Conservation (phyloP, 2,329 filamentous ascomycete species). For the Colletotrichum karsti region DNA sequence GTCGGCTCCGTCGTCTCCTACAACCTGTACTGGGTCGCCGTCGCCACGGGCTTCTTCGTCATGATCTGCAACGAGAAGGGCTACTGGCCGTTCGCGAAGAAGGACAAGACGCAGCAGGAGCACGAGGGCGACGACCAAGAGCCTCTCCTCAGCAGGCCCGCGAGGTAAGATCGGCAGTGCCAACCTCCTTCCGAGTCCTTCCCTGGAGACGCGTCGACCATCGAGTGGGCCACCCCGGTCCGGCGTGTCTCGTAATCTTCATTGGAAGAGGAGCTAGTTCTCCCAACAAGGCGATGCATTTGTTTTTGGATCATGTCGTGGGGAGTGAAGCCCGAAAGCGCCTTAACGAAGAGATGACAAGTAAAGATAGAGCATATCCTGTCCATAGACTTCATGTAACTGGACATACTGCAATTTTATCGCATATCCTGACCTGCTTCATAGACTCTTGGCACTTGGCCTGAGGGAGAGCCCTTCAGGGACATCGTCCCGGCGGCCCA, state of each 20-base stretch:
- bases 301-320: not conserved
- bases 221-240: not conserved
- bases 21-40: conserved; percentile 31
- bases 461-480: conserved; percentile 1
- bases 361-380: not conserved
- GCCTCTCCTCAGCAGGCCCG: conserved; percentile 30
- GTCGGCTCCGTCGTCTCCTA: conserved; percentile 31
- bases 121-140: conserved; percentile 26
- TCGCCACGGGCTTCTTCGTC: conserved; percentile 27
- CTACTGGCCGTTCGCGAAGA: conserved; percentile 16
- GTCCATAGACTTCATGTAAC: conserved; percentile 15
- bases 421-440: conserved; percentile 2
- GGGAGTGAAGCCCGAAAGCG: conserved; percentile 6
- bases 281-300: not conserved
- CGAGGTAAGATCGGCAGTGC: conserved; percentile 22
- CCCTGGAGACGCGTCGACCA: not conserved
- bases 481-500: not conserved
- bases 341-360: not conserved
- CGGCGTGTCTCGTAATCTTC: not conserved
- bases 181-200: not conserved
- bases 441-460: conserved; percentile 16
- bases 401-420: not conserved
- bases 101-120: not conserved
- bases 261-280: not conserved
- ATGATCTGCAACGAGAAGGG: conserved; percentile 30